phyloP scores from a whole-genome alignment of 2,329 filamentous ascomycete species.

The Pseudocercospora fuligena region DNA sequence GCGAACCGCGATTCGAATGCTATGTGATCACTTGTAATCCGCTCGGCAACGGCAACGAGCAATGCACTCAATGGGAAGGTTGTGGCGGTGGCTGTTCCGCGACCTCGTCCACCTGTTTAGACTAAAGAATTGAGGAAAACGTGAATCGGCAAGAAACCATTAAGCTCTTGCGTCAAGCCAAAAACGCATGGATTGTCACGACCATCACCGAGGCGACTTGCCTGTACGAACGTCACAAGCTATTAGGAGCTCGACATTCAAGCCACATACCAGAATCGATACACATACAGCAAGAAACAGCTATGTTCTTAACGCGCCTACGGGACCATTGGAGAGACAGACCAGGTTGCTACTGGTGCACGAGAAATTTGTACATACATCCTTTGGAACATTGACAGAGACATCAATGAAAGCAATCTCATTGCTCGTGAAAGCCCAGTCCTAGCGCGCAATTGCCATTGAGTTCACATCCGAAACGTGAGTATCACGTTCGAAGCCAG shows the following conservation, averaged over 20 bases:
- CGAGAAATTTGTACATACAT: neutral
- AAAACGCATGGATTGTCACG: neutral
- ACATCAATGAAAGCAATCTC: neutral
- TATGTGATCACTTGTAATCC: constrained; percentile 1
- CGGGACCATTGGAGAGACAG: neutral
- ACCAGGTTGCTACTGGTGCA: neutral
- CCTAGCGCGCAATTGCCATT: neutral
- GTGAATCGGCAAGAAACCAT: neutral
- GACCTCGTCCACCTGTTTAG: neutral
- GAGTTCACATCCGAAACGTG: neutral
- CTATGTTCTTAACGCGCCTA: neutral
- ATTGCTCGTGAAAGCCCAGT: neutral
- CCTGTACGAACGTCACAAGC: neutral
- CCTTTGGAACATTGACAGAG: neutral
- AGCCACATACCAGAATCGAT: neutral
- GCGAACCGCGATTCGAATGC: neutral
- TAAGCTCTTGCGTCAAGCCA: neutral
- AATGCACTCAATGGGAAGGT: neutral
- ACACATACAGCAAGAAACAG: neutral
- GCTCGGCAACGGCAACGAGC: neutral
- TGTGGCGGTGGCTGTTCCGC: neutral
- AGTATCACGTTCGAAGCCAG: neutral
- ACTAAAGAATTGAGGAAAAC: neutral
- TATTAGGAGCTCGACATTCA: neutral
- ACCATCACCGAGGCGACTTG: neutral